A percentile compares a stretch with the other conserved stretches of the same genome.
phyloP scores from a whole-genome alignment of 306 rosid species.

The Cucurbita pepo region DNA sequence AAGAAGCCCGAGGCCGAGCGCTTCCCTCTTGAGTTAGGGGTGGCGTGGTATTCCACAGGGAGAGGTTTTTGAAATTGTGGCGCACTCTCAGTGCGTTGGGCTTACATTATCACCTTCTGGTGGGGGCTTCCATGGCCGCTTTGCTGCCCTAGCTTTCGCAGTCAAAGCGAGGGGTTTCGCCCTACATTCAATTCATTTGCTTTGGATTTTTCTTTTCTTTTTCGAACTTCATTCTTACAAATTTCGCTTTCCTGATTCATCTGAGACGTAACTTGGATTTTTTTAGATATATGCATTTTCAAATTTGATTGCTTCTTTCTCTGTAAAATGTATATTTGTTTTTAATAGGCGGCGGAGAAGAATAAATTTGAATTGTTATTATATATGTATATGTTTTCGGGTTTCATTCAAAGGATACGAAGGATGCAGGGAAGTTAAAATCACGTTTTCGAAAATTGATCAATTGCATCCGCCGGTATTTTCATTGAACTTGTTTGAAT shows the following conservation, averaged over 20 bases:
- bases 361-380: not conserved
- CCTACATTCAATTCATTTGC: slow-evolving; percentile 12
- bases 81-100: slow-evolving; percentile 25
- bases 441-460: not conserved
- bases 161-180: slow-evolving; percentile 15
- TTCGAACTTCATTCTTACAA: not conserved
- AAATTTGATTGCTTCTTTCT: no score
- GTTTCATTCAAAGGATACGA: not conserved
- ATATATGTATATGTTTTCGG: not conserved
- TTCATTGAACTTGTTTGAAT: not conserved
- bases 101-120: slow-evolving; percentile 13
- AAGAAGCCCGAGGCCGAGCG: slow-evolving; percentile 32
- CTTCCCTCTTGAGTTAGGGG: slow-evolving; percentile 29
- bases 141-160: slow-evolving; percentile 14
- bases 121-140: slow-evolving; percentile 23
- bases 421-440: not conserved
- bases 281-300: no score
- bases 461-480: slow-evolving; percentile 1
- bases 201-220: not conserved
- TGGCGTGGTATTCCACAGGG: slow-evolving; percentile 45
- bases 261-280: no score
- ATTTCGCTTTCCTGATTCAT: not conserved
- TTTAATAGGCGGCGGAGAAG: not conserved
- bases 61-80: slow-evolving; percentile 25
- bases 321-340: not conserved